phyloP scores from a whole-genome alignment of 352 stramenopile genomes.

The Globisporangium cederbergense region DNA sequence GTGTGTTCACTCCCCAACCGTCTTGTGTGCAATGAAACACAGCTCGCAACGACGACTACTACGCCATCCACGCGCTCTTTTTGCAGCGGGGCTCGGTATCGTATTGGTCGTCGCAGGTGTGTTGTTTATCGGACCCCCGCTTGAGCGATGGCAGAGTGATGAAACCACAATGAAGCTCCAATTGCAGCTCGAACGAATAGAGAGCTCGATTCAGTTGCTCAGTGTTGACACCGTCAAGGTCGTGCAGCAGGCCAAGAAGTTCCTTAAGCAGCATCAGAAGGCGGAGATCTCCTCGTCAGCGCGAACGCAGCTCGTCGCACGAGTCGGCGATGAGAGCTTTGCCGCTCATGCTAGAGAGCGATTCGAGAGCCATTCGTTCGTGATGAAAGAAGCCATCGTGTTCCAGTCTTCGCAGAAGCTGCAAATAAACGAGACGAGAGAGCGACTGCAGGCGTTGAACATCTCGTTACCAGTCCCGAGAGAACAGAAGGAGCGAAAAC shows the following conservation, averaged over 20 bases:
- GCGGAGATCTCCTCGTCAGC: conserved; percentile 7
- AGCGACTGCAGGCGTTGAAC: conserved; percentile 13
- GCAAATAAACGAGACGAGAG: conserved; percentile 9
- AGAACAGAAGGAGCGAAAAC: neutral
- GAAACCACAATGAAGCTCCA: neutral
- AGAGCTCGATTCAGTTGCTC: conserved; percentile 8
- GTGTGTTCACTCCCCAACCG: neutral
- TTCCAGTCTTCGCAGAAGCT: conserved; percentile 8
- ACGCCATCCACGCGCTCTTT: neutral
- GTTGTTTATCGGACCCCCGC: conserved; percentile 2
- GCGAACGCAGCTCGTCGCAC: conserved; percentile 10
- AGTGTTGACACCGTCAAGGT: conserved; percentile 9
- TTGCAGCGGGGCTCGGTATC: neutral
- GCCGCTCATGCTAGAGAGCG: conserved; percentile 7
- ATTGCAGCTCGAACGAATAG: neutral
- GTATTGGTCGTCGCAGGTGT: conserved; percentile 2
- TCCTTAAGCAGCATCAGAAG: conserved; percentile 17
- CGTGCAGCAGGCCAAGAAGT: conserved; percentile 7
- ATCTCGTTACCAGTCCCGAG: conserved; percentile 8
- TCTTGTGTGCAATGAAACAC: neutral
- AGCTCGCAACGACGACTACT: neutral
- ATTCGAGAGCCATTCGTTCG: conserved; percentile 10
- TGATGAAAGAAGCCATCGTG: conserved; percentile 14
- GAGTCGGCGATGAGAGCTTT: conserved; percentile 2
- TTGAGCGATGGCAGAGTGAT: conserved; percentile 16